phyloP scores from a whole-genome alignment of 164 flowering plant genomes.

The Hamamelis virginiana region DNA sequence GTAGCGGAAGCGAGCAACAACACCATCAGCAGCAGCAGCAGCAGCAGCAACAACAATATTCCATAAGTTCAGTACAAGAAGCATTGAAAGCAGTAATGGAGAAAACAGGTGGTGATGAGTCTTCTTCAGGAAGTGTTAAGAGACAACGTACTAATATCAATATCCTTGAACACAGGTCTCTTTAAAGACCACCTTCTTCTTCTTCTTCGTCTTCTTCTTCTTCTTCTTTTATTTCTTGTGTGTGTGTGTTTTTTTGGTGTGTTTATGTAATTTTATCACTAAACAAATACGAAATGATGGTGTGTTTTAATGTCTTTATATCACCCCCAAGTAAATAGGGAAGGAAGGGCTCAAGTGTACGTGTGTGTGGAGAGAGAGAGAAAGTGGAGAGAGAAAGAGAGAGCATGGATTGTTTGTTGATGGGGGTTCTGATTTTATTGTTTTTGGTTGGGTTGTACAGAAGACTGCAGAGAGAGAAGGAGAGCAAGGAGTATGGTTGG shows the following conservation, averaged over 20 bases:
- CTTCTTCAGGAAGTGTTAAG: constrained; percentile 67
- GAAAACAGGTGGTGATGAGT: constrained; percentile 50
- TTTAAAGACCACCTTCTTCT: constrained; percentile 18
- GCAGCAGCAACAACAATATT: constrained; percentile 35
- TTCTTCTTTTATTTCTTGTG: constrained; percentile 7
- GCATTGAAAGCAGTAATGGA: constrained; percentile 82
- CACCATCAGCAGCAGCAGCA: constrained; percentile 25
- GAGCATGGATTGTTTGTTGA: neutral
- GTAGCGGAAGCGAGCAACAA: constrained; percentile 12
- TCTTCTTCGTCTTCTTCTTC: neutral
- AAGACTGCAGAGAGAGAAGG: constrained; percentile 3
- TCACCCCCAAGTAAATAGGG: neutral
- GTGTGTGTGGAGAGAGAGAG: no score
- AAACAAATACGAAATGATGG: constrained; percentile 9
- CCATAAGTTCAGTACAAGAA: constrained; percentile 61
- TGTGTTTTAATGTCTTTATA: constrained; percentile 10
- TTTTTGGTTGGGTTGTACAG: constrained; percentile 7
- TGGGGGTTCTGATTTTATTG: constrained; percentile 5
- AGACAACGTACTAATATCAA: constrained; percentile 66
- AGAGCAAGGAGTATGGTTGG: no score
- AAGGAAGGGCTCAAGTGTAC: neutral
- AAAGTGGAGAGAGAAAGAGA: neutral
- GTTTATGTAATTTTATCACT: constrained; percentile 9
- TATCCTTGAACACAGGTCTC: constrained; percentile 54
- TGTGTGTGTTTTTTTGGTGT: constrained; percentile 4